A percentile compares a stretch with the other conserved stretches of the same genome.
Evolutionary conservation across 208 protist species (phyloP).

Genomic region (Acanthamoeba royreba): DNA sequence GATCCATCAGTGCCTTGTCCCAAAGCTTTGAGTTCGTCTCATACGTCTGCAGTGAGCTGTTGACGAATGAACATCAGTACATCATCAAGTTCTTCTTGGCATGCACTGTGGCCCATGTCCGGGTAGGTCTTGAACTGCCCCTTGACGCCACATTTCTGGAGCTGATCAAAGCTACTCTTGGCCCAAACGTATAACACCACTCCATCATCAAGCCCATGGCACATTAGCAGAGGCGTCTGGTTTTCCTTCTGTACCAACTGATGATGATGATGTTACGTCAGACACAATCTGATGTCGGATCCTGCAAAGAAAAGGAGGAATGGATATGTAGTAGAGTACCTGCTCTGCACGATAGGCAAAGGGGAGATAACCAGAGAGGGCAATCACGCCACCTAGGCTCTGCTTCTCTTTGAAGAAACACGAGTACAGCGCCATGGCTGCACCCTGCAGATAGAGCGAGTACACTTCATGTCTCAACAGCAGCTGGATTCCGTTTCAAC

Average conservation of each 20-base stretch:
- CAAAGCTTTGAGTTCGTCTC: background rate
- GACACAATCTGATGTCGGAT: too few species aligned
- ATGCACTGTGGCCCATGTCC: background rate
- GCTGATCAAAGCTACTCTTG: background rate
- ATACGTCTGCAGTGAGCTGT: background rate
- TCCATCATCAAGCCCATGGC: background rate
- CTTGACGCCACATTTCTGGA: background rate
- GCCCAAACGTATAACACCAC: constrained; percentile 7
- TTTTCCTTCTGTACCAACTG: background rate
- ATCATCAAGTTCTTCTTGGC: background rate
- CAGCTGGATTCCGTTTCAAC: too few species aligned
- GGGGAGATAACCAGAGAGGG: constrained; percentile 9
- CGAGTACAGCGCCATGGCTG: background rate
- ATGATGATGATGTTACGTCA: too few species aligned
- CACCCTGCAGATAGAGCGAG: background rate
- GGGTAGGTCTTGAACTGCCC: background rate
- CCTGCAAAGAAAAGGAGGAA: background rate
- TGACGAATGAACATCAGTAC: background rate
- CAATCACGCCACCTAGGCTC: background rate
- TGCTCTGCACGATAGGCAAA: background rate
- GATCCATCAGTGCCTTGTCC: background rate
- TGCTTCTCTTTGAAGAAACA: background rate
- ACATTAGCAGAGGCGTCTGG: constrained; percentile 13
- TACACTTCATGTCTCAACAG: too few species aligned
- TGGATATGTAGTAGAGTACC: background rate